These are phyloP conservation scores for Babesia bovis DNA, from an alignment of 169 alveolate species.

Conservation along the genomic window DNA sequence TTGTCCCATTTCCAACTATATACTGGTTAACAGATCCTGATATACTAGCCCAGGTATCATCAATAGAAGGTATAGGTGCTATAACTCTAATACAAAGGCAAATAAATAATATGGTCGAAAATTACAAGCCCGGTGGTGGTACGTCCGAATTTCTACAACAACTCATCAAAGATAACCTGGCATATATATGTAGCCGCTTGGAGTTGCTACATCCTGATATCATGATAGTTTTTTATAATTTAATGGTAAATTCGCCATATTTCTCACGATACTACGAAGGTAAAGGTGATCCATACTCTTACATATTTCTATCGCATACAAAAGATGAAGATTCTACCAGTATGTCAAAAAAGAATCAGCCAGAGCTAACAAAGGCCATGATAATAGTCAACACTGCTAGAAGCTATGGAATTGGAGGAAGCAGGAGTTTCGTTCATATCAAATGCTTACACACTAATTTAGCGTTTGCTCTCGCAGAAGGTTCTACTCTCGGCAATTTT, in stretches of 20 bases:
- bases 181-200: constrained; percentile 40
- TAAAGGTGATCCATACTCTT: not conserved
- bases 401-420: constrained; percentile 75
- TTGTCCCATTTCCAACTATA: constrained; percentile 77
- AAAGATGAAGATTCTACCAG: not conserved
- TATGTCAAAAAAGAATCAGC: not conserved
- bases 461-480: constrained; percentile 63
- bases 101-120: constrained; percentile 14
- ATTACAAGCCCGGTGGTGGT: not conserved
- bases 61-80: constrained; percentile 71
- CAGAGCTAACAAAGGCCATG: constrained; percentile 43
- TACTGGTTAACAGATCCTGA: constrained; percentile 71
- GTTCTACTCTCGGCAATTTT: constrained; percentile 37
- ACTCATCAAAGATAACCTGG: constrained; percentile 48
- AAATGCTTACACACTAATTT: constrained; percentile 76
- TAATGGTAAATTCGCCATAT: constrained; percentile 34
- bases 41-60: constrained; percentile 66
- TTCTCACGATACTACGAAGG: constrained; percentile 12
- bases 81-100: constrained; percentile 62
- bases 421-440: constrained; percentile 66
- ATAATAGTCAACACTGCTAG: constrained; percentile 69
- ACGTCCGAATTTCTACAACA: not conserved
- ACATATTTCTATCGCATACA: not conserved
- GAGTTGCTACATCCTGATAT: constrained; percentile 52
- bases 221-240: constrained; percentile 20